Base-by-base conservation (phyloP, 257 asterid species). In the Paulownia fortunei region DNA sequence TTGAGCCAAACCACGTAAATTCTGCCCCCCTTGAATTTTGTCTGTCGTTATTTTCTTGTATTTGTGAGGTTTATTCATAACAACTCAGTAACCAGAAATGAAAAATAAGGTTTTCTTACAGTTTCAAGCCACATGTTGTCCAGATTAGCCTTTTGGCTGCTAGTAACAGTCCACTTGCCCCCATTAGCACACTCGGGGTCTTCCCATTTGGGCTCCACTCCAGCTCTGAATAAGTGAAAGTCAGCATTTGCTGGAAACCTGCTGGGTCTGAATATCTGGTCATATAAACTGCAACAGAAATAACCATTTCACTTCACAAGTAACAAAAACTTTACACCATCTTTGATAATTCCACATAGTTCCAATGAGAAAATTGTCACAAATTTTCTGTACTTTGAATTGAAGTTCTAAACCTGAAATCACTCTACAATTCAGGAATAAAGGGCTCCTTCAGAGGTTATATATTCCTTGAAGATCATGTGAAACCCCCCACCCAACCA, bases 131-230 rank as follows among this genome's bases (percentile, higher is more conserved):
- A 93, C 90, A 93, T 90, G 42, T 54, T 86, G 51, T 95, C 99
- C 32, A 95, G 90, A 64, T 69, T 78, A 26, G 86, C 26, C 83
- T 87, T 95, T 72, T 83, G 82, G 86, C 51, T 84, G 86, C 90
- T 72, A 46, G 76, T 60, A 34, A 87, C 88, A 9, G 97, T 88
- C 99, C 98, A 95, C 82, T 93, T 95, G 85, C 99, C 98, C 54
- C 99, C 99, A 67, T 72, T 86, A 37, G 96, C 96, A 86, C 98
- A 95, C 88, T 93, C 97, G 0, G 97, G 98, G 87, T 94, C 99
- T 87, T 94, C 99, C 99, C 99, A 95, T 82, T 95, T 95, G 74
- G 98, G 99, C 85, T 91, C 98, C 79, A 90, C 86, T 69, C 98
- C 97, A 78, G 91, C 89, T 86, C 86, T 92, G 84, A 95, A 95